Percentiles rank a stretch among this genome's conserved stretches.
Conservation (phyloP, 2,329 filamentous ascomycete genomes). For the Cryphonectria parasitica region DNA sequence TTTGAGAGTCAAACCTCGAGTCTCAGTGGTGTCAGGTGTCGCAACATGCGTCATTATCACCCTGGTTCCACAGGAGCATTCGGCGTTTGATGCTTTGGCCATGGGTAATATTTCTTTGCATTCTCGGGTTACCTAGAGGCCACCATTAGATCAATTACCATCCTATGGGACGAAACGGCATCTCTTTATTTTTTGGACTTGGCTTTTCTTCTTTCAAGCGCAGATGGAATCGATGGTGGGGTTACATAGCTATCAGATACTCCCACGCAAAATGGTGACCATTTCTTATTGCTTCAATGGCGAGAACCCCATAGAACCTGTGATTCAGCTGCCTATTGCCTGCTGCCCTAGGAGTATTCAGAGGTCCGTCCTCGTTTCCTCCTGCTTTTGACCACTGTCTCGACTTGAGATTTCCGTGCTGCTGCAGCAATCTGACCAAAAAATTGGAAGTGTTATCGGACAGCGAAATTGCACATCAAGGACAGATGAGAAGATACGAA, state of each 20-base stretch:
- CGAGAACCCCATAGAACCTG: too few species aligned
- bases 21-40: not conserved
- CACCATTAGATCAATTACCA: not conserved
- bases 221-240: not conserved
- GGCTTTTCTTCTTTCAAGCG: conserved; percentile 11
- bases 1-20: not conserved
- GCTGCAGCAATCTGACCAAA: too few species aligned
- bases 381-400: not conserved
- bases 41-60: not conserved
- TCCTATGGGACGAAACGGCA: conserved; percentile 3
- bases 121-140: conserved; percentile 5
- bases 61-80: not conserved
- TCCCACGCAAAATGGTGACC: not conserved
- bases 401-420: too few species aligned
- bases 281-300: not conserved
- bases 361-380: not conserved
- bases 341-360: not conserved
- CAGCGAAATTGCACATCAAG: not conserved
- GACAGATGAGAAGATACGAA: not conserved
- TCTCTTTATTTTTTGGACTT: conserved; percentile 7
- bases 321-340: not conserved
- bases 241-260: conserved; percentile 17
- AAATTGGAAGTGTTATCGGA: not conserved
- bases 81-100: conserved; percentile 6
- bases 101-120: not conserved